Evolutionary conservation across 2,329 filamentous ascomycete genomes (phyloP).

Genomic region (Verticillium albo-atrum): DNA sequence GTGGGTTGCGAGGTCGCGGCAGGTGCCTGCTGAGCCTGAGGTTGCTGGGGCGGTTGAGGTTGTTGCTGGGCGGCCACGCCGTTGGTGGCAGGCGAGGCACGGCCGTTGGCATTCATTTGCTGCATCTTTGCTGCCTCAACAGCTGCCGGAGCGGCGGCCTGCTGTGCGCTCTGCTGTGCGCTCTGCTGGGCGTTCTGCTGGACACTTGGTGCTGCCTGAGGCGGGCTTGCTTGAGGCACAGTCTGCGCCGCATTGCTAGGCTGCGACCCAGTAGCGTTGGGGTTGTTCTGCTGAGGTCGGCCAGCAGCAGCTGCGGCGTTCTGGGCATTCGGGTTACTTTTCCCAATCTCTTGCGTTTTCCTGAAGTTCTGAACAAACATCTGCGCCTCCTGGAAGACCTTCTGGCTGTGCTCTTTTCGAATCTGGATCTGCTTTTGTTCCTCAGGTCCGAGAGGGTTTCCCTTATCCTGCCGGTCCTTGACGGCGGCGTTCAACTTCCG

Average conservation of each 20-base stretch:
- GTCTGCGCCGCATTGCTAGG: constrained; percentile 35
- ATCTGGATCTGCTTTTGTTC: constrained; percentile 40
- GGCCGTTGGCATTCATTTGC: constrained; percentile 21
- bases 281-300: not conserved
- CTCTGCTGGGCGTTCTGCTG: not conserved
- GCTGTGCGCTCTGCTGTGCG: not conserved
- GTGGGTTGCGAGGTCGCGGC: constrained; percentile 5
- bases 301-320: constrained; percentile 9
- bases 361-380: constrained; percentile 44
- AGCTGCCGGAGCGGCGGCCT: constrained; percentile 13
- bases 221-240: not conserved
- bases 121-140: constrained; percentile 43
- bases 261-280: constrained; percentile 10
- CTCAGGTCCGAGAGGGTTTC: constrained; percentile 39
- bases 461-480: constrained; percentile 36
- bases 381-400: constrained; percentile 40
- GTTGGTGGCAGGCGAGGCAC: constrained; percentile 22
- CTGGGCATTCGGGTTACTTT: constrained; percentile 10
- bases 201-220: not conserved
- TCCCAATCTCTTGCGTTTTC: constrained; percentile 35
- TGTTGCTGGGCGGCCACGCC: constrained; percentile 19
- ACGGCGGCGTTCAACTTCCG: constrained; percentile 35
- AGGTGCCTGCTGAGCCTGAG: constrained; percentile 16
- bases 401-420: constrained; percentile 38
- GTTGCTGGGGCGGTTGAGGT: constrained; percentile 18